Evolutionary conservation across 305 asterid genomes (phyloP).

Genomic region (Plantago lanceolata): DNA sequence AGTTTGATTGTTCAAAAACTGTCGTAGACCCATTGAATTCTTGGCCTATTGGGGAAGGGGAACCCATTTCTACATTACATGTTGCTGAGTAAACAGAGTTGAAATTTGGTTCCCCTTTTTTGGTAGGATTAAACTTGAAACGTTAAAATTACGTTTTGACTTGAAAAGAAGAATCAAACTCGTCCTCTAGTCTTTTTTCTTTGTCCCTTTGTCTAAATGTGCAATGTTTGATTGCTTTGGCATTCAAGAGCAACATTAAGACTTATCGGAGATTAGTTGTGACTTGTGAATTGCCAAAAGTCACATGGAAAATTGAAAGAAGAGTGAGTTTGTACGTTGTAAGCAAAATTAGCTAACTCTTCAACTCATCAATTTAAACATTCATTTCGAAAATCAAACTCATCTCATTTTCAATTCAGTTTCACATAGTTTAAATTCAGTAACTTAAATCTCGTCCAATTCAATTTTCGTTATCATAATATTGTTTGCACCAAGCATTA

Average conservation of each 20-base stretch:
- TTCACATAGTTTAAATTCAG: no score
- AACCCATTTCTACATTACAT: no score
- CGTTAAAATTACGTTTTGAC: neutral
- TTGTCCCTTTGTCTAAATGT: neutral
- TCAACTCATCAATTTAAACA: conserved; percentile 5
- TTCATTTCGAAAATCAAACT: no score
- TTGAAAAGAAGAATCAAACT: neutral
- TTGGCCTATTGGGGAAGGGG: no score
- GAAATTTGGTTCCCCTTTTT: neutral
- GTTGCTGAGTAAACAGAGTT: no score
- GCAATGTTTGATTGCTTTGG: neutral
- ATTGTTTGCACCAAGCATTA: no score
- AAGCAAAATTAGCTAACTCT: conserved; percentile 1
- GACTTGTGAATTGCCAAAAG: neutral
- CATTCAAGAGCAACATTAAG: neutral
- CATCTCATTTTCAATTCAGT: no score
- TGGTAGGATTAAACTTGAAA: no score
- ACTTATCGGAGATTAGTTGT: neutral
- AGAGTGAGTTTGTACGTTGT: neutral
- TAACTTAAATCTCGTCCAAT: no score
- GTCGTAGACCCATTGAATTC: no score
- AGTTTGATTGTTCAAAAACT: no score
- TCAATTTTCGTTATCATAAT: no score
- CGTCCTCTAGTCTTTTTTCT: neutral
- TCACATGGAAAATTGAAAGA: neutral